Percentiles rank a stretch among this genome's conserved stretches.
Evolutionary conservation across 1,284 basidiomycete species (phyloP).

Genomic region (Moesziomyces antarcticus): DNA sequence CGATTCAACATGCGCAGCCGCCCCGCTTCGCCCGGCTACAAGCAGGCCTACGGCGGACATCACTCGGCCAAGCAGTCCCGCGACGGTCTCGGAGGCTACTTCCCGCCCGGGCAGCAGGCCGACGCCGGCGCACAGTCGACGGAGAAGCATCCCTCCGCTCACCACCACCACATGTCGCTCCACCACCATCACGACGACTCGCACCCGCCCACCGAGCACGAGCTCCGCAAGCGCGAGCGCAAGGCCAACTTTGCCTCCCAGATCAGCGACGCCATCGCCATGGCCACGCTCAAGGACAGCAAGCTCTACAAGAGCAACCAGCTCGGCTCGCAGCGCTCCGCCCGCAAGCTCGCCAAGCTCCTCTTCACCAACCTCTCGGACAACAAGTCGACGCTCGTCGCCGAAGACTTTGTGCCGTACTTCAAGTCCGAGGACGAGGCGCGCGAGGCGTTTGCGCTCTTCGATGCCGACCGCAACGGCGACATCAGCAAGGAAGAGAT

Average conservation of each 20-base stretch:
- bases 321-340: conserved; percentile 74
- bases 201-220: conserved; percentile 25
- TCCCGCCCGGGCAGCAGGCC: conserved; percentile 27
- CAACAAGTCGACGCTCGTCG: conserved; percentile 69
- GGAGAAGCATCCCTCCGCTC: conserved; percentile 13
- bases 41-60: conserved; percentile 27
- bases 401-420: conserved; percentile 75
- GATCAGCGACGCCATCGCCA: conserved; percentile 59
- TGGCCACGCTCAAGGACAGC: conserved; percentile 65
- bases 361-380: conserved; percentile 74
- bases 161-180: conserved; percentile 17
- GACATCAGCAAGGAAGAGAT: conserved; percentile 83
- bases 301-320: conserved; percentile 57
- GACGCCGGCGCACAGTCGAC: conserved; percentile 4
- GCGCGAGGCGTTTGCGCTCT: conserved; percentile 78
- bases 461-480: conserved; percentile 85
- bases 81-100: conserved; percentile 56
- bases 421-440: conserved; percentile 79
- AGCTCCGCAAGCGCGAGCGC: conserved; percentile 28
- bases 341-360: conserved; percentile 78
- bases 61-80: conserved; percentile 47
- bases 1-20: conserved; percentile 49
- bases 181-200: conserved; percentile 26
- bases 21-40: conserved; percentile 52
- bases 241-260: conserved; percentile 54